phyloP scores from a whole-genome alignment of 768 basidiomycete genomes.

The Gymnopilus junonius region DNA sequence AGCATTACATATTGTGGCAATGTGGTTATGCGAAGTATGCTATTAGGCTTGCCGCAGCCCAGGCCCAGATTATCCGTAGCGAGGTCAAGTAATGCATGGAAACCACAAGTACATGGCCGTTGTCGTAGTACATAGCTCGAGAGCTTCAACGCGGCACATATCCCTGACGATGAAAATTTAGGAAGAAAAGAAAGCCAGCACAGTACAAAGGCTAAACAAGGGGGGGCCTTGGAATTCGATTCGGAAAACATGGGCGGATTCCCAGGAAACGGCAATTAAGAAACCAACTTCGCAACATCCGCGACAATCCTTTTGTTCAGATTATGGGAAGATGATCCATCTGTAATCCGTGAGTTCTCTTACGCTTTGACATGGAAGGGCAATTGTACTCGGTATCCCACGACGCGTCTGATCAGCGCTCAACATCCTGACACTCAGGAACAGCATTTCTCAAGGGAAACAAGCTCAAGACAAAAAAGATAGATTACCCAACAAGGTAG shows the following conservation, averaged over 20 bases:
- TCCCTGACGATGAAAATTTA: background rate
- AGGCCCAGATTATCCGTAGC: too few relatives aligned
- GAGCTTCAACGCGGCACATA: background rate
- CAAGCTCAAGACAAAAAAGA: background rate
- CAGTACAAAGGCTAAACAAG: background rate
- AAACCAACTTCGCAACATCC: background rate
- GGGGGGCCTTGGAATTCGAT: background rate
- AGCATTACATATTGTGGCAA: background rate
- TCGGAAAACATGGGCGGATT: background rate
- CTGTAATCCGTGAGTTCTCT: background rate
- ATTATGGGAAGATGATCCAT: slow-evolving; percentile 4
- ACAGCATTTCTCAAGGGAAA: background rate
- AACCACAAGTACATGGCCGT: too few relatives aligned
- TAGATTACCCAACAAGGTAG: background rate
- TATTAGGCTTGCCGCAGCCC: too few relatives aligned
- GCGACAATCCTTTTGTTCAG: slow-evolving; percentile 11
- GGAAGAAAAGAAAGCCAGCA: background rate
- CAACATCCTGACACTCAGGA: background rate
- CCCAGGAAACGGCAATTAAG: slow-evolving; percentile 4
- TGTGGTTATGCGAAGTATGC: too few relatives aligned
- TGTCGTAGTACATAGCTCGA: background rate
- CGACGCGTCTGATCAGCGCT: background rate
- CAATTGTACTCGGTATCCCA: background rate
- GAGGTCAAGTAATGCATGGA: background rate
- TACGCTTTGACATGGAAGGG: background rate